Evolutionary conservation across 83 land plant species (phyloP), one percentile per base, ranked within the genome.

Genomic region (Diphasiastrum complanatum): DNA sequence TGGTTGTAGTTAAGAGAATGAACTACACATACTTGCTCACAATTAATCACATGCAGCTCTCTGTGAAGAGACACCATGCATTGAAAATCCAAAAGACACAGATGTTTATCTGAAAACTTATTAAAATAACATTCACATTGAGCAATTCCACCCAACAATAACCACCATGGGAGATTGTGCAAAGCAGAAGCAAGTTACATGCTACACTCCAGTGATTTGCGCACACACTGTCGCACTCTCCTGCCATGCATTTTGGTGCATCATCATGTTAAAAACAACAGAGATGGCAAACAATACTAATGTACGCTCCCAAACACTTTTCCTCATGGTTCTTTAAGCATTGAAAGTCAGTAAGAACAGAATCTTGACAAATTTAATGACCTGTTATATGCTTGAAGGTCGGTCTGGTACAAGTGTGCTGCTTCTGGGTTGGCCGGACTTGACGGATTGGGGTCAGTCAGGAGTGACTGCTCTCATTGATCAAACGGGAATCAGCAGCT

Each of bases 341-440:
- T n/a, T n/a, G n/a, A n/a, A n/a, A n/a, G n/a, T n/a, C n/a, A n/a
- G n/a, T n/a, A n/a, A n/a, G n/a, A n/a, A n/a, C n/a, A n/a, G n/a
- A n/a, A n/a, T n/a, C n/a, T n/a, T n/a, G n/a, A 28, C 10, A 14
- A 5, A 5, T 5, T 54, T 8, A 38, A 38, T 14, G 14, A 82
- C 85, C 75, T 75, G 67, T 82, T 82, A 33, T 82, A 82, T 12
- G 84, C 62, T 46, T 71, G 63, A 23, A 75, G 24, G 68, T 79
- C 84, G 53, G 41, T 58, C 46, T 75, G 84, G 62, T 63, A 76
- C 45, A 82, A 24, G 6, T 72, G 84, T 19, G 80, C 84, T n/a
- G 85, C 85, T 31, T 82, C 85, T 33, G 85, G 74, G 60, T 82
- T 82, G 28, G 85, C 85, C 27, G 85, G 85, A 31, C 85, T 82